Conservation (phyloP, 306 rosid genomes). For the Macrotyloma uniflorum region DNA sequence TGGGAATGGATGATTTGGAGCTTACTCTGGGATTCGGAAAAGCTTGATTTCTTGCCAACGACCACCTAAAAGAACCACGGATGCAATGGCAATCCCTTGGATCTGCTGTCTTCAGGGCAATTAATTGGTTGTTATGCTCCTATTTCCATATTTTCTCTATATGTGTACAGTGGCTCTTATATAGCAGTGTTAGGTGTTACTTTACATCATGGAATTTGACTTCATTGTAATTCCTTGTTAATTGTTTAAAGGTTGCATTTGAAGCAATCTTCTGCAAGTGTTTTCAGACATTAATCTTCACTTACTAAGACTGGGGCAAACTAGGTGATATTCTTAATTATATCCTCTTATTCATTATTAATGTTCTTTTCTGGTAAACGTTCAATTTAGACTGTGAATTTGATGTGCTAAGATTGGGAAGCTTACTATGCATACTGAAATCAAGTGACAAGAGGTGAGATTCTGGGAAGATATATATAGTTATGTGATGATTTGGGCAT, state of each 20-base stretch:
- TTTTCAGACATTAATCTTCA: constrained; percentile 26
- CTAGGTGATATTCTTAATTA: constrained; percentile 32
- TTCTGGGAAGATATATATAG: background rate
- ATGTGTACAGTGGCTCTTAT: constrained; percentile 56
- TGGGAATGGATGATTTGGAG: constrained; percentile 90
- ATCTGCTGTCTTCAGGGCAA: constrained; percentile 40
- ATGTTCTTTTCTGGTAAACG: background rate
- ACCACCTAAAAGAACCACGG: too few relatives aligned
- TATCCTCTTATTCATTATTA: constrained; percentile 11
- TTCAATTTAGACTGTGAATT: background rate
- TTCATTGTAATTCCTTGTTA: constrained; percentile 45
- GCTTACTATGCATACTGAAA: background rate
- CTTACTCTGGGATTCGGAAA: constrained; percentile 88
- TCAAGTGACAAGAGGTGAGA: background rate
- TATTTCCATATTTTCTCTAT: constrained; percentile 34
- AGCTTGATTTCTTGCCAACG: constrained; percentile 32
- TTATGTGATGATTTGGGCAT: background rate
- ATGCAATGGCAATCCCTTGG: background rate
- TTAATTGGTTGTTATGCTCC: constrained; percentile 39
- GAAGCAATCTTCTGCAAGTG: constrained; percentile 36
- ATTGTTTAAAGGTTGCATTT: constrained; percentile 46
- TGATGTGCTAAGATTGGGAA: background rate
- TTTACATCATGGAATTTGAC: constrained; percentile 39
- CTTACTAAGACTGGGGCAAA: constrained; percentile 33
- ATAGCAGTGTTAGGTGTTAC: constrained; percentile 43